These are phyloP conservation scores for Conticribra weissflogii DNA, from an alignment of 108 stramenopile genomes.

Conservation along the genomic window DNA sequence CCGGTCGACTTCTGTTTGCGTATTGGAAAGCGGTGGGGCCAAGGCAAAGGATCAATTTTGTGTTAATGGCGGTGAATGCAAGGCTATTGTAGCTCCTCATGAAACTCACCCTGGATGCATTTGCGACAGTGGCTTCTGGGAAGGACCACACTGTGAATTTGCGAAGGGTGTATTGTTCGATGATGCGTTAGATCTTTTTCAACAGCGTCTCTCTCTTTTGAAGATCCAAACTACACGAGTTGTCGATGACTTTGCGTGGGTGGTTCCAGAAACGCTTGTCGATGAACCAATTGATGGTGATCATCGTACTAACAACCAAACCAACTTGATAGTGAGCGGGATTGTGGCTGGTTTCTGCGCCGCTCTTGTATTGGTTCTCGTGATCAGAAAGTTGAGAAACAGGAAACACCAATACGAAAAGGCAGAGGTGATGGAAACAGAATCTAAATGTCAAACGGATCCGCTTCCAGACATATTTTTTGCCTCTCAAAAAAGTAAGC, in stretches of 20 bases:
- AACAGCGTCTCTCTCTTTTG: constrained; percentile 18
- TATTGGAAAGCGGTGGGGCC: not conserved
- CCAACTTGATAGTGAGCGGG: constrained; percentile 9
- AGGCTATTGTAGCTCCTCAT: constrained; percentile 13
- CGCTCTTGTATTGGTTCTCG: not conserved
- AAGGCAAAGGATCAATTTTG: constrained; percentile 30
- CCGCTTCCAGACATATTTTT: constrained; percentile 18
- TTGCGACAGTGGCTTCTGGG: constrained; percentile 27
- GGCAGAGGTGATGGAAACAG: constrained; percentile 2
- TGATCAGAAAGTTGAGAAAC: constrained; percentile 6
- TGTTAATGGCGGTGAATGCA: constrained; percentile 35
- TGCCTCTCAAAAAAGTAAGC: constrained; percentile 15
- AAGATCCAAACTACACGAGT: constrained; percentile 12
- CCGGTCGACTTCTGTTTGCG: constrained; percentile 18
- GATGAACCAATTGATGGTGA: not conserved
- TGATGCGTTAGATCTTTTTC: constrained; percentile 41
- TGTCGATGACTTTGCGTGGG: not conserved
- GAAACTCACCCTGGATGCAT: constrained; percentile 32
- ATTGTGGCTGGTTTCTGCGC: not conserved
- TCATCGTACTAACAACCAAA: not conserved
- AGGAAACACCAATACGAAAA: not conserved
- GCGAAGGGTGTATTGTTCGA: constrained; percentile 24
- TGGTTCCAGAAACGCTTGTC: not conserved
- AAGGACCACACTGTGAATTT: constrained; percentile 40
- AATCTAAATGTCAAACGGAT: not conserved